Conservation (phyloP, 306 rosid species). For the Vigna mungo region DNA sequence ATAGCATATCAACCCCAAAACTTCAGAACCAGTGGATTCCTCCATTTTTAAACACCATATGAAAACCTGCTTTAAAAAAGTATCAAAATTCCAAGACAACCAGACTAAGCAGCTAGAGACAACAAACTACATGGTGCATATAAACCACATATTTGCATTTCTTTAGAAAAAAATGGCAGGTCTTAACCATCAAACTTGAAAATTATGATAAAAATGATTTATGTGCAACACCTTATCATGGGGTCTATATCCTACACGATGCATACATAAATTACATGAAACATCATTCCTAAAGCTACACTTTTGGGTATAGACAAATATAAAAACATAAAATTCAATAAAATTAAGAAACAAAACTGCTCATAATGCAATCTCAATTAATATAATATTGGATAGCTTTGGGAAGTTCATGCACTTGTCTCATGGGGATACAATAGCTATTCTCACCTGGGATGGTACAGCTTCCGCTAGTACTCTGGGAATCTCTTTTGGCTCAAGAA, state of each 20-base stretch:
- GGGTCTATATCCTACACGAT: neutral
- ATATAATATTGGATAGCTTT: conserved; percentile 21
- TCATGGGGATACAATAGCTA: conserved; percentile 1
- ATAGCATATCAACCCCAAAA: neutral
- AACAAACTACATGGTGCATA: neutral
- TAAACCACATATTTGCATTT: neutral
- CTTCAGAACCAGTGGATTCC: neutral
- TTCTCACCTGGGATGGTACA: conserved; percentile 85
- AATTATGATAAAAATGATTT: neutral
- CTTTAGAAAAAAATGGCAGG: neutral
- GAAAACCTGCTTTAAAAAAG: neutral
- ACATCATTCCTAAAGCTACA: neutral
- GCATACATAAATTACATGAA: neutral
- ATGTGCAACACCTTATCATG: neutral
- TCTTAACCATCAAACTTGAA: neutral
- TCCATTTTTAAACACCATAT: neutral
- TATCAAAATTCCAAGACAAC: neutral
- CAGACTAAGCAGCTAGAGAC: neutral
- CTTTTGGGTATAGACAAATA: neutral
- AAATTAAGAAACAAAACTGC: neutral
- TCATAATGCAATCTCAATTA: conserved; percentile 9
- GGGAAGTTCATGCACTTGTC: conserved; percentile 11
- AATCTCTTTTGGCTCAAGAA: conserved; percentile 81
- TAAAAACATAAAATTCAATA: neutral
- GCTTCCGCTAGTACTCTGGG: conserved; percentile 79